Percentiles rank a stretch among this genome's conserved stretches.
These are phyloP conservation scores for Nasturtium officinale DNA, from an alignment of 345 rosid genomes.

Conservation along the genomic window DNA sequence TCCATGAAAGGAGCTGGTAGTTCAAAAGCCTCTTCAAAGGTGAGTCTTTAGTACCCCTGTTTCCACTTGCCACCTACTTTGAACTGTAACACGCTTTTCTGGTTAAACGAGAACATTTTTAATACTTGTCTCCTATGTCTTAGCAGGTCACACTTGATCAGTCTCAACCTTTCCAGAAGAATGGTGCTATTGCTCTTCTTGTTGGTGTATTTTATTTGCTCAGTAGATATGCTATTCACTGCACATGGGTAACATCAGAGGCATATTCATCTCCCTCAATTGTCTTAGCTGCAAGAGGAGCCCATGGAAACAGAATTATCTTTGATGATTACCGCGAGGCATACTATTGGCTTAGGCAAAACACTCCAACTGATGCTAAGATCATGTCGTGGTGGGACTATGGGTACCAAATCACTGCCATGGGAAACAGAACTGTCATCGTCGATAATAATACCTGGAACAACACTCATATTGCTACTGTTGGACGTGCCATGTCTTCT, in stretches of 20 bases:
- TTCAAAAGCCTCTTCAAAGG: constrained; percentile 84
- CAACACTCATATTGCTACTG: constrained; percentile 99
- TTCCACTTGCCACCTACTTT: background rate
- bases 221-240: constrained; percentile 83
- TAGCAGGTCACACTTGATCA: constrained; percentile 79
- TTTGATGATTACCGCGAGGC: constrained; percentile 99
- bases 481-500: constrained; percentile 99
- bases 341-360: constrained; percentile 97
- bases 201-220: constrained; percentile 89
- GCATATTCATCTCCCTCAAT: constrained; percentile 99
- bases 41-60: constrained; percentile 40
- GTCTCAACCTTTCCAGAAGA: constrained; percentile 91
- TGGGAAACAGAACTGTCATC: constrained; percentile 99
- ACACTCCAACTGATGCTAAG: constrained; percentile 95
- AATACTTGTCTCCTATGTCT: constrained; percentile 27
- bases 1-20: constrained; percentile 71
- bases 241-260: constrained; percentile 99
- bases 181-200: constrained; percentile 87
- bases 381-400: constrained; percentile 99
- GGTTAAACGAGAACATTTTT: background rate
- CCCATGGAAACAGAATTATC: constrained; percentile 90
- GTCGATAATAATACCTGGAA: constrained; percentile 99
- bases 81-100: background rate
- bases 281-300: constrained; percentile 98
- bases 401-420: constrained; percentile 98